Base-by-base conservation (phyloP, 441 rosid genomes). In the Monsonia emarginata region DNA sequence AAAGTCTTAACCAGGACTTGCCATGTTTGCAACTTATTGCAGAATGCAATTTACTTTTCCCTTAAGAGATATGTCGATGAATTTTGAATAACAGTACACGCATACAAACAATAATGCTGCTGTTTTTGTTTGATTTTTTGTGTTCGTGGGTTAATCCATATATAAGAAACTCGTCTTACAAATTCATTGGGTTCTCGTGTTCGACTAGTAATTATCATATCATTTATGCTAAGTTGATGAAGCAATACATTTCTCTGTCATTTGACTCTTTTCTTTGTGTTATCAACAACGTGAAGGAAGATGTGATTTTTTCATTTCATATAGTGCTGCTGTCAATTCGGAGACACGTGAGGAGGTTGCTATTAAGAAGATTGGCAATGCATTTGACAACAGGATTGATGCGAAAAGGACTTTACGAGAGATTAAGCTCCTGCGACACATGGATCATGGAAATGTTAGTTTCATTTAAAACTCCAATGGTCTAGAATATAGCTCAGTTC, bases 361-460 rank as follows among this genome's bases (percentile, higher is more conserved):
- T 48, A 91, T 94, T 65, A 91, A 91, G 88, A 94, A 94, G 85
- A 84, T 94, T 44, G 99, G 99, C 64, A 94, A 94, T 72, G 99
- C 97, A 36, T 94, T 94, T 60, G 96, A 87, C 72, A 94, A 91
- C 79, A 83, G 90, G 62, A 91, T 94, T 62, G 98, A 90, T 72
- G 97, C 99, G 63, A 91, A 91, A 64, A 80, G 96, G 77, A 94
- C 96, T 48, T 69, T 94, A 70, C 78, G 96, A 70, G 97, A 94
- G 83, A 91, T 94, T 76, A 94, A 88, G 88, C 94, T 94, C 65
- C 94, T 89, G 32, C 88, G 82, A 61, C 99, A 94, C 83, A 85
- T 94, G 99, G 88, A 84, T 76, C 99, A 94, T 69, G 97, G 88
- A 74, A 93, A 93, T 75, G 98, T 90, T 66, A 38, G 75, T 46